phyloP scores from a whole-genome alignment of 805 yeast species.

The Wickerhamiella azymoides region DNA sequence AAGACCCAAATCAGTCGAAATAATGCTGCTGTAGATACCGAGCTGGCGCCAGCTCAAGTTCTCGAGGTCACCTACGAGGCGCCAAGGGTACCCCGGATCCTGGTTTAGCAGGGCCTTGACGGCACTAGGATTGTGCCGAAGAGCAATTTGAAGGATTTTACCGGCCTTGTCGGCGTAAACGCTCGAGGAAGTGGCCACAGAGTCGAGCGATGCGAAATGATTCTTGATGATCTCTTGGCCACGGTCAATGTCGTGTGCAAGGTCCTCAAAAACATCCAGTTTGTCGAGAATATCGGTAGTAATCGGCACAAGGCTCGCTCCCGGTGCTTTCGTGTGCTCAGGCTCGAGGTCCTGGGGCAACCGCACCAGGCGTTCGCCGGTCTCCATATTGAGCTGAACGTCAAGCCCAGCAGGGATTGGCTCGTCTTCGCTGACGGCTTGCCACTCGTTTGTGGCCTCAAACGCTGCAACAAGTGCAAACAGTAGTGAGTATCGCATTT shows the following conservation, averaged over 20 bases:
- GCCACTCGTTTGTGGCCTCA: conserved; percentile 57
- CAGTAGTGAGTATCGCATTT: not conserved
- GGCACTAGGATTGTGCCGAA: conserved; percentile 65
- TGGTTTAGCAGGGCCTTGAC: conserved; percentile 10
- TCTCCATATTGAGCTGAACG: conserved; percentile 59
- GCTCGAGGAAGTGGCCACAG: conserved; percentile 12
- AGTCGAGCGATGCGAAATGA: conserved; percentile 17
- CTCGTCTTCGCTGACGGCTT: conserved; percentile 53
- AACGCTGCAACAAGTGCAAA: conserved; percentile 26
- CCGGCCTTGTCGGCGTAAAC: conserved; percentile 36
- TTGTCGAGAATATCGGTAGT: conserved; percentile 12
- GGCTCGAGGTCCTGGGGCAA: conserved; percentile 28
- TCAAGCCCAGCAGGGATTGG: conserved; percentile 69
- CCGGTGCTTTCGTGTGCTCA: conserved; percentile 4
- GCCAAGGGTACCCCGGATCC: conserved; percentile 4
- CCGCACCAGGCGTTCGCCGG: conserved; percentile 58
- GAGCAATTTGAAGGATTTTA: conserved; percentile 48
- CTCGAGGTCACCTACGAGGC: not conserved
- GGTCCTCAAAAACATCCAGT: conserved; percentile 36
- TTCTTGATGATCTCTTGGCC: conserved; percentile 34
- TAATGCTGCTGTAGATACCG: conserved; percentile 7
- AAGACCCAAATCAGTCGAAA: conserved; percentile 13
- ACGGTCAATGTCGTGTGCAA: conserved; percentile 46
- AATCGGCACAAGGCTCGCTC: conserved; percentile 1
- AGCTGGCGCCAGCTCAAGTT: conserved; percentile 13